Percentiles rank a stretch among this genome's conserved stretches.
Evolutionary conservation across 495 filamentous ascomycete species (phyloP).

Genomic region (Penicillium atrosanguineum): DNA sequence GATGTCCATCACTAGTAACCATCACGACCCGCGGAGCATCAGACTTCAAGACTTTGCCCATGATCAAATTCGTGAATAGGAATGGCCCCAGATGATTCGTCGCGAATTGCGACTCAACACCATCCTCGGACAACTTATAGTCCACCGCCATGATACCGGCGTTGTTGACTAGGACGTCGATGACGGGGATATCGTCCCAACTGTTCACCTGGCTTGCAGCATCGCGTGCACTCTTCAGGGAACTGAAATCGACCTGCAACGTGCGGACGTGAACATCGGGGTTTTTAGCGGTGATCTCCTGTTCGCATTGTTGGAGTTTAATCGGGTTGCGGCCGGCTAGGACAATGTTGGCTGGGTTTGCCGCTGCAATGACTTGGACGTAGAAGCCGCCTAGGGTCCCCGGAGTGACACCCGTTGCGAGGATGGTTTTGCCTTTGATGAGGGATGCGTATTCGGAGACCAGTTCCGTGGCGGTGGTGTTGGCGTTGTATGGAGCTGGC

Average conservation of each 20-base stretch:
- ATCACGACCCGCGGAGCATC: constrained; percentile 23
- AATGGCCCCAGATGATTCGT: constrained; percentile 59
- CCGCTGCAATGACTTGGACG: constrained; percentile 45
- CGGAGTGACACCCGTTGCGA: constrained; percentile 51
- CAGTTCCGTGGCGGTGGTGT: constrained; percentile 10
- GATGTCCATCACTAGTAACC: constrained; percentile 38
- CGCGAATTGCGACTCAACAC: constrained; percentile 54
- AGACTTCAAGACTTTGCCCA: constrained; percentile 39
- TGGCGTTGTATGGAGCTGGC: constrained; percentile 7
- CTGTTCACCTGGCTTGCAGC: constrained; percentile 50
- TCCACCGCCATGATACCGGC: constrained; percentile 61
- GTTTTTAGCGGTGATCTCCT: constrained; percentile 27
- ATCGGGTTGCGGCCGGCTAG: constrained; percentile 49
- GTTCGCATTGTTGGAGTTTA: constrained; percentile 37
- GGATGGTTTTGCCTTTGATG: constrained; percentile 21
- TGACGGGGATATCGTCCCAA: constrained; percentile 42
- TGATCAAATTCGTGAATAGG: constrained; percentile 56
- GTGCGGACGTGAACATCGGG: constrained; percentile 32
- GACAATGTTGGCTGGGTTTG: constrained; percentile 50
- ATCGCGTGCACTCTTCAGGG: constrained; percentile 40
- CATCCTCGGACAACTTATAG: constrained; percentile 32
- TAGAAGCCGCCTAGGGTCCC: constrained; percentile 47
- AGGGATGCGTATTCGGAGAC: constrained; percentile 5
- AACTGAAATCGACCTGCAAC: constrained; percentile 43
- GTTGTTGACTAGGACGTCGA: constrained; percentile 71